phyloP scores from a whole-genome alignment of 257 asterid species.

The Osmanthus fragrans region DNA sequence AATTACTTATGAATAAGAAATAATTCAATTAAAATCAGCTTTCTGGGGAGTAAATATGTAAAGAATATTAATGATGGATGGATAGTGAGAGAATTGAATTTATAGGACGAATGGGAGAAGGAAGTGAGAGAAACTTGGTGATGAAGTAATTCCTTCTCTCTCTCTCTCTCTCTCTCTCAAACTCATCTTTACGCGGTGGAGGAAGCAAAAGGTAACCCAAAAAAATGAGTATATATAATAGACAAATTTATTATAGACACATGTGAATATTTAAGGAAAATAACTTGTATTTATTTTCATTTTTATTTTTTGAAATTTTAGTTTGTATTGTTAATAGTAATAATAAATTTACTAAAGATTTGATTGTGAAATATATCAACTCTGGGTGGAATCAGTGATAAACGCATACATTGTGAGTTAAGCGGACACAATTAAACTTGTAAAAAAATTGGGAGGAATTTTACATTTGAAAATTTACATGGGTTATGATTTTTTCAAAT shows the following conservation, averaged over 20 bases:
- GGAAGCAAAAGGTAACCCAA: conserved; percentile 16
- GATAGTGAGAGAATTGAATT: not conserved
- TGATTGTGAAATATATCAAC: too few species aligned
- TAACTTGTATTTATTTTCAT: not conserved
- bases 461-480: too few species aligned
- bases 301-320: too few species aligned
- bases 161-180: conserved; percentile 18
- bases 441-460: too few species aligned
- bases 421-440: too few species aligned
- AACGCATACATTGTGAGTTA: too few species aligned
- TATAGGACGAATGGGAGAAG: not conserved
- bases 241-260: not conserved
- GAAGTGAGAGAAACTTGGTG: conserved; percentile 31
- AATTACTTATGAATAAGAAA: not conserved
- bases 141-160: conserved; percentile 45
- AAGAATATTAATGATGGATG: not conserved
- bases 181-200: conserved; percentile 30
- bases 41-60: not conserved
- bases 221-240: not conserved
- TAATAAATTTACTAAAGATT: not conserved
- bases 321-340: too few species aligned
- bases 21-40: not conserved
- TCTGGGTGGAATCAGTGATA: too few species aligned
- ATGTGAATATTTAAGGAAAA: not conserved
- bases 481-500: too few species aligned